Conservation (phyloP, 768 basidiomycete species). For the Chalciporus pseudorubinellus region DNA sequence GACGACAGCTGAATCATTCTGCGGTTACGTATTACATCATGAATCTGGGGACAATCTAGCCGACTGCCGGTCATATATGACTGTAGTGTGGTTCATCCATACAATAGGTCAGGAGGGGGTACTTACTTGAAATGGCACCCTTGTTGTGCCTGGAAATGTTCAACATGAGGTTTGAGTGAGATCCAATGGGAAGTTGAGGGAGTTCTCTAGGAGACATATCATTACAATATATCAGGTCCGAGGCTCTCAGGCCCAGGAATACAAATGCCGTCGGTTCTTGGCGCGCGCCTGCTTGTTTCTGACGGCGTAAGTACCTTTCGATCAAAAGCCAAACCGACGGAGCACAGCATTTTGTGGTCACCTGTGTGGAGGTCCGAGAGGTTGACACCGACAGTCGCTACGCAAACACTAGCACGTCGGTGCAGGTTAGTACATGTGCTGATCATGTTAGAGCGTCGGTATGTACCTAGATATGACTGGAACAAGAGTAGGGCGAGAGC, state of each 20-base stretch:
- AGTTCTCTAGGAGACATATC: not conserved
- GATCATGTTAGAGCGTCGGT: too few species aligned
- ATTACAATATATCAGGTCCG: not conserved
- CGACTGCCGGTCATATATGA: conserved; percentile 1
- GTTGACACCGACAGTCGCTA: not conserved
- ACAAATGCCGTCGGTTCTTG: conserved; percentile 4
- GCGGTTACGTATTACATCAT: conserved; percentile 8
- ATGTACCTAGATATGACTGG: too few species aligned
- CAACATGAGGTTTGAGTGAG: not conserved
- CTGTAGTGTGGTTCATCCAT: not conserved
- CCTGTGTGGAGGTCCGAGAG: not conserved
- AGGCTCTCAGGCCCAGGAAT: conserved; percentile 3
- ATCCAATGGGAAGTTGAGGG: not conserved
- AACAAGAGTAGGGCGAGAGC: too few species aligned
- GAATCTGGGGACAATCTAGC: not conserved
- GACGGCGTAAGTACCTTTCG: conserved; percentile 11
- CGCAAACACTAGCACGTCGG: not conserved
- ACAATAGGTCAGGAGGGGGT: not conserved
- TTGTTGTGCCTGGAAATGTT: not conserved
- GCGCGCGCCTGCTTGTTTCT: not conserved
- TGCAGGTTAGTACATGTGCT: not conserved
- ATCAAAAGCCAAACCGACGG: conserved; percentile 11
- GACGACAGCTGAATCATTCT: conserved; percentile 1
- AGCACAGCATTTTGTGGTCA: conserved; percentile 14
- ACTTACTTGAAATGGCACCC: not conserved